These are phyloP conservation scores for Diplogelasinospora grovesii DNA, from an alignment of 495 filamentous ascomycete species.

Conservation along the genomic window DNA sequence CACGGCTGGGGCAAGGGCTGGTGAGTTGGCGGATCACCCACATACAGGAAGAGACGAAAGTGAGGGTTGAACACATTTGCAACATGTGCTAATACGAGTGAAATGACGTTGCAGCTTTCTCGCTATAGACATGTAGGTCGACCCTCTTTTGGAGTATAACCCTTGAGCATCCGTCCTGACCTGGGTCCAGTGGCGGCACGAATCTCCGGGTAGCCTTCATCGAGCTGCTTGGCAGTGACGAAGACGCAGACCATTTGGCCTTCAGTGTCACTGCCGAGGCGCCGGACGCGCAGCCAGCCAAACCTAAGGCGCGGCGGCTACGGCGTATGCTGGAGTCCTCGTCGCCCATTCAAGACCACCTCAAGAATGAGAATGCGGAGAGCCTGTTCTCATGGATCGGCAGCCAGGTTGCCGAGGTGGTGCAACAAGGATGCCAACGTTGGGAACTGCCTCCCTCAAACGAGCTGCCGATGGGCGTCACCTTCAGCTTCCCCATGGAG, in stretches of 20 bases:
- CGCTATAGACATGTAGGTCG: conserved; percentile 63
- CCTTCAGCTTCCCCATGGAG: conserved; percentile 81
- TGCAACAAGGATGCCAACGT: conserved; percentile 38
- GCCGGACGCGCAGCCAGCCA: not conserved
- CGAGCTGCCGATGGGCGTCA: conserved; percentile 69
- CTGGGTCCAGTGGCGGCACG: conserved; percentile 53
- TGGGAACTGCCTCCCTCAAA: conserved; percentile 20
- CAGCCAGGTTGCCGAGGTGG: conserved; percentile 64
- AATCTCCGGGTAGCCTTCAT: conserved; percentile 77
- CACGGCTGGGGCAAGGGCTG: conserved; percentile 51
- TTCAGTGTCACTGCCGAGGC: not conserved
- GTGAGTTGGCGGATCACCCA: conserved; percentile 28
- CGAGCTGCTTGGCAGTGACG: conserved; percentile 51
- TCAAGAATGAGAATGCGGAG: conserved; percentile 71
- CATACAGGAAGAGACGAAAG: not conserved
- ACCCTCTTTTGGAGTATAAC: not conserved
- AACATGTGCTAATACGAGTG: conserved; percentile 10
- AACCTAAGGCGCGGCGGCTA: conserved; percentile 8
- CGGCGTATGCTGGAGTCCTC: conserved; percentile 56
- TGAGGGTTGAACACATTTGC: not conserved
- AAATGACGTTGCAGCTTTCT: conserved; percentile 47
- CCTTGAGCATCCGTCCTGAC: not conserved
- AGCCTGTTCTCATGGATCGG: conserved; percentile 77
- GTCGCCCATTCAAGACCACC: conserved; percentile 73
- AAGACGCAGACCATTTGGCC: conserved; percentile 7